Conservation (phyloP, 208 protist genomes). For the Acanthamoeba castellanii region DNA sequence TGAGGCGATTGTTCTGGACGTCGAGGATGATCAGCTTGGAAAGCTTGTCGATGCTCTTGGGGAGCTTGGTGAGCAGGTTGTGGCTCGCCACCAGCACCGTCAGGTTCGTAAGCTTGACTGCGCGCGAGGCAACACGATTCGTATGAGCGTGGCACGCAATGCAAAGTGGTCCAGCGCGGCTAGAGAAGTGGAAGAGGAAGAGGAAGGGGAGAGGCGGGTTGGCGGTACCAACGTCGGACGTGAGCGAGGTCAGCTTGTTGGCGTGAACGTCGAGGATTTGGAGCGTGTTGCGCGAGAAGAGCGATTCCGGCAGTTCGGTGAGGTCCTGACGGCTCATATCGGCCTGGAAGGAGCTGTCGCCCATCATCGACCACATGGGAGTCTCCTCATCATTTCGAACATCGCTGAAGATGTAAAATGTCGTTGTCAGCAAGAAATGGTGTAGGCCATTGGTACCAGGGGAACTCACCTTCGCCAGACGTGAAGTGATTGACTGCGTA, state of each 20-base stretch:
- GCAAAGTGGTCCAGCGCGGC: neutral
- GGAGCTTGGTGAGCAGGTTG: slow-evolving; percentile 46
- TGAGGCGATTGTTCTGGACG: slow-evolving; percentile 50
- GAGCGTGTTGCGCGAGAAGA: slow-evolving; percentile 15
- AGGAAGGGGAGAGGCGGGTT: neutral
- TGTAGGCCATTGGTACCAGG: neutral
- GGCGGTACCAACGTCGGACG: slow-evolving; percentile 12
- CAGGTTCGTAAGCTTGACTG: slow-evolving; percentile 65
- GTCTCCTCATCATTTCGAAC: slow-evolving; percentile 38
- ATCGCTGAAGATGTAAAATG: slow-evolving; percentile 3
- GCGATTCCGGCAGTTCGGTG: slow-evolving; percentile 33
- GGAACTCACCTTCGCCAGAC: slow-evolving; percentile 47
- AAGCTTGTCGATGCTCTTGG: slow-evolving; percentile 57
- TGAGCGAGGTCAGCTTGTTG: slow-evolving; percentile 36
- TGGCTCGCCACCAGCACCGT: slow-evolving; percentile 68
- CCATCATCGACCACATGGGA: slow-evolving; percentile 68
- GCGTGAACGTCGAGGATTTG: slow-evolving; percentile 57
- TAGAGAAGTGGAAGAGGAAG: neutral
- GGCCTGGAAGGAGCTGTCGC: slow-evolving; percentile 66
- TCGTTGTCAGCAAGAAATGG: neutral
- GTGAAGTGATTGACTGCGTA: slow-evolving; percentile 66
- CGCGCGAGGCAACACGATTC: neutral
- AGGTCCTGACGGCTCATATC: slow-evolving; percentile 57
- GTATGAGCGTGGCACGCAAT: neutral
- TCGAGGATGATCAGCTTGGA: slow-evolving; percentile 65